Conservation (phyloP, 495 filamentous ascomycete genomes). For the Jackrogersella minutella region DNA sequence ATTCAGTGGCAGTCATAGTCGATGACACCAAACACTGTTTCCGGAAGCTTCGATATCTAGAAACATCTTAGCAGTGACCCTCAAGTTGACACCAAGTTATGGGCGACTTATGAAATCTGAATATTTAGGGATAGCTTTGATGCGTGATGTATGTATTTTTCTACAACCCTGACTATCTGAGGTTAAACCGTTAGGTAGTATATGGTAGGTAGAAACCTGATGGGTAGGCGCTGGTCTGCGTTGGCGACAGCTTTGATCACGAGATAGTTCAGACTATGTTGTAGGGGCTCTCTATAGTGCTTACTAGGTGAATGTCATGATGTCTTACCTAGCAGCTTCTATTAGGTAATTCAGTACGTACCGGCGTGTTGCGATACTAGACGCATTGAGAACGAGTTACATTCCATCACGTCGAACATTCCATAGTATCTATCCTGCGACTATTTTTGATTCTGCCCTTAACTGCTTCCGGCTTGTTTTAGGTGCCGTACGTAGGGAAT, state of each 20-base stretch:
- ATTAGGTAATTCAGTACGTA: background rate
- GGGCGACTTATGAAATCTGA: too few relatives aligned
- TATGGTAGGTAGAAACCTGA: too few relatives aligned
- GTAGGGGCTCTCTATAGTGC: background rate
- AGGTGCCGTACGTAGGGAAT: background rate
- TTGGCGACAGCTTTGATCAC: background rate
- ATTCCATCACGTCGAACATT: constrained; percentile 11
- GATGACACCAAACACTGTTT: constrained; percentile 7
- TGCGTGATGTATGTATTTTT: too few relatives aligned
- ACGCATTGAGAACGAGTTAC: background rate
- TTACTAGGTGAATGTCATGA: background rate
- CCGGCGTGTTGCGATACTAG: background rate
- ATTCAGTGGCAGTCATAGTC: background rate
- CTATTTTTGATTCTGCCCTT: background rate
- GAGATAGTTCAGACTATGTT: too few relatives aligned
- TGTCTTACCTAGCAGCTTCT: background rate
- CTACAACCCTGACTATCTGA: too few relatives aligned
- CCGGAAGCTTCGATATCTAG: constrained; percentile 7
- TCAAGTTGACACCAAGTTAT: too few relatives aligned
- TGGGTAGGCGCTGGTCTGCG: too few relatives aligned
- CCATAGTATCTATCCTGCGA: background rate
- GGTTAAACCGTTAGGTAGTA: too few relatives aligned
- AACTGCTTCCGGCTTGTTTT: background rate
- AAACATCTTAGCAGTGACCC: background rate
- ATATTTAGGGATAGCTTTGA: too few relatives aligned